Conservation (phyloP, 805 yeast species). For the Lachancea thermotolerans region DNA sequence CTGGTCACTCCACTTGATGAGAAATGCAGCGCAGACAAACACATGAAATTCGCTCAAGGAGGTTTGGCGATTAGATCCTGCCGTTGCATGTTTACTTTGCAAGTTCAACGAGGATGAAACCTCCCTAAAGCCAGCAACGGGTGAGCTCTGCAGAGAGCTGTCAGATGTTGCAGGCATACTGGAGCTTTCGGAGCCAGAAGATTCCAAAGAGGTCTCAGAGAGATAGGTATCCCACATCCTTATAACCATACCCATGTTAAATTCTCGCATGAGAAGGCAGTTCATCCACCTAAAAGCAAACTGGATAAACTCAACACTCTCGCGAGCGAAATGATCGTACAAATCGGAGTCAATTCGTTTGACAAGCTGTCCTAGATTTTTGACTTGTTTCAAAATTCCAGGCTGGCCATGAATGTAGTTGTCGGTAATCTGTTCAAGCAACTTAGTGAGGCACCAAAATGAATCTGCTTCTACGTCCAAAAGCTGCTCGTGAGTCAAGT, state of each 20-base stretch:
- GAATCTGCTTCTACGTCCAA: slow-evolving; percentile 87
- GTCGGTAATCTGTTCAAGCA: slow-evolving; percentile 91
- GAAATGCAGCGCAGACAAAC: slow-evolving; percentile 94
- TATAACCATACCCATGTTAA: slow-evolving; percentile 67
- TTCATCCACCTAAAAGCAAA: slow-evolving; percentile 99
- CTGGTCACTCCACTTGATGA: slow-evolving; percentile 78
- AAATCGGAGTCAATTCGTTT: slow-evolving; percentile 71
- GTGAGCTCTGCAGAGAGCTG: slow-evolving; percentile 3
- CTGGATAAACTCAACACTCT: slow-evolving; percentile 90
- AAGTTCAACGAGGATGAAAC: slow-evolving; percentile 1
- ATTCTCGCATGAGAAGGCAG: slow-evolving; percentile 90
- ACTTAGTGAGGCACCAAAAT: slow-evolving; percentile 90
- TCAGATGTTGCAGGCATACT: slow-evolving; percentile 2
- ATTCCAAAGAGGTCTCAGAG: slow-evolving; percentile 50
- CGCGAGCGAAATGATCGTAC: slow-evolving; percentile 65
- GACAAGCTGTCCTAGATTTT: slow-evolving; percentile 68
- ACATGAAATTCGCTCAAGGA: slow-evolving; percentile 80
- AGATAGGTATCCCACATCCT: slow-evolving; percentile 98
- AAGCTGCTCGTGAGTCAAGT: slow-evolving; percentile 52
- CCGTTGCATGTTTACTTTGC: neutral
- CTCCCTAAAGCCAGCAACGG: slow-evolving; percentile 2
- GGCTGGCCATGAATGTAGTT: slow-evolving; percentile 98
- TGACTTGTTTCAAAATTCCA: slow-evolving; percentile 88
- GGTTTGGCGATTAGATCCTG: slow-evolving; percentile 16
- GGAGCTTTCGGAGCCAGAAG: slow-evolving; percentile 12